Evolutionary conservation across 257 asterid species (phyloP), one percentile per base, ranked within the genome.

Genomic region (Nicotiana paniculata): DNA sequence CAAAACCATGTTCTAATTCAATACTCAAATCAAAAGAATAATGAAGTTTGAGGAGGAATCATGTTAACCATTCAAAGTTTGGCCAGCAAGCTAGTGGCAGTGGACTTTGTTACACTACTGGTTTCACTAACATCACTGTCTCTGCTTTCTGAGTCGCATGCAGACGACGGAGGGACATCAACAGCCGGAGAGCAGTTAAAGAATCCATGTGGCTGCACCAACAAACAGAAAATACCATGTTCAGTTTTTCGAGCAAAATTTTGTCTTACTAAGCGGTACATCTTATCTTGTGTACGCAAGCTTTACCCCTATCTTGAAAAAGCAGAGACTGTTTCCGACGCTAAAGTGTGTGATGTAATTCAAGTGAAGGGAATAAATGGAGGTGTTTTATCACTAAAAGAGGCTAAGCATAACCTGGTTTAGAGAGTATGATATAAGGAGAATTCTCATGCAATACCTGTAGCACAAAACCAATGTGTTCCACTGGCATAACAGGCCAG

Each of bases 401-500:
- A 37, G 43, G 43, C 43, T 37, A 37, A 7, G 43, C 43, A 37
- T 37, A 37, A 37, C 43, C 43, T 37, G 43, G 43, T 37, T 37
- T 37, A 37, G 43, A 37, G 43, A 37, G 43, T 37, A 37, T 5
- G 43, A 37, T 6, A 37, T 37, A 37, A 37, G 43, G 43, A 37
- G 43, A 37, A 37, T 43, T 43, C 9, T 9, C 51, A 43, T 43
- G 51, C 51, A 43, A 9, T 69, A 93, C 99, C 97, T 95, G 99
- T 82, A 95, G 97, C 91, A 92, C 80, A 82, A 95, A 95, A 65
- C 99, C 99, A 72, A 93, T 89, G 89, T 83, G 93, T 85, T 95
- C 99, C 46, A 93, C 99, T 0, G 98, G 99, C 99, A 95, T 95
- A 74, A 95, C 97, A 48, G 99, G 99, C 98, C 97, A 95, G 90